These are phyloP conservation scores for Rhodotorula sp. DNA, from an alignment of 1,284 basidiomycete species.

Conservation along the genomic window DNA sequence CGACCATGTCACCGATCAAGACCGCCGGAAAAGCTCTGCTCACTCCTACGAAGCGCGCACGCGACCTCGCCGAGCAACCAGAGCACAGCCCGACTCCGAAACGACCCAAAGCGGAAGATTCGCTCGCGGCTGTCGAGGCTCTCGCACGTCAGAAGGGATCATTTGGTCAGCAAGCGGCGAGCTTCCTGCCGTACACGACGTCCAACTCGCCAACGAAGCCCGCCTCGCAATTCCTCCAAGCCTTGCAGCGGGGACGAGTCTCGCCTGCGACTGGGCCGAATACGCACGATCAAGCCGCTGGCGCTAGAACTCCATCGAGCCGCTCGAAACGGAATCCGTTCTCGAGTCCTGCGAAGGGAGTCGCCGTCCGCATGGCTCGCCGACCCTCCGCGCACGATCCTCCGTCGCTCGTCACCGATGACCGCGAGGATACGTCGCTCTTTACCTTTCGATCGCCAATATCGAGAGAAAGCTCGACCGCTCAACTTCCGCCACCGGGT, in stretches of 20 bases:
- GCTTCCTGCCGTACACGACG: background rate
- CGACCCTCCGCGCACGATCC: background rate
- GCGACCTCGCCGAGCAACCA: too few species aligned
- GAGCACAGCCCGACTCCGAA: background rate
- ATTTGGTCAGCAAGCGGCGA: background rate
- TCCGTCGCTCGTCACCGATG: background rate
- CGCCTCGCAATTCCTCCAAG: background rate
- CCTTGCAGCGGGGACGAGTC: background rate
- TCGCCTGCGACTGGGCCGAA: too few species aligned
- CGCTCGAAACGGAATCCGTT: conserved; percentile 19
- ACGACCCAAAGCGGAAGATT: background rate
- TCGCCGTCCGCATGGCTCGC: conserved; percentile 18
- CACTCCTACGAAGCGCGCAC: background rate
- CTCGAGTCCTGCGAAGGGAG: conserved; percentile 25
- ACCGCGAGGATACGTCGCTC: background rate
- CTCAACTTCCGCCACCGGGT: background rate
- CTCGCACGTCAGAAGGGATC: background rate
- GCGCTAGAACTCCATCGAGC: conserved; percentile 1
- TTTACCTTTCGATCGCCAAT: conserved; percentile 6
- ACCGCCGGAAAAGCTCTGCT: background rate
- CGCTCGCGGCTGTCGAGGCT: background rate
- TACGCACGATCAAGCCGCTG: too few species aligned
- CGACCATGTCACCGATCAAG: conserved; percentile 9
- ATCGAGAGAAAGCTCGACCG: background rate
- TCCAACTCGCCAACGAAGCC: background rate